Evolutionary conservation across 2,329 filamentous ascomycete species (phyloP).

Genomic region (Claviceps sp.): DNA sequence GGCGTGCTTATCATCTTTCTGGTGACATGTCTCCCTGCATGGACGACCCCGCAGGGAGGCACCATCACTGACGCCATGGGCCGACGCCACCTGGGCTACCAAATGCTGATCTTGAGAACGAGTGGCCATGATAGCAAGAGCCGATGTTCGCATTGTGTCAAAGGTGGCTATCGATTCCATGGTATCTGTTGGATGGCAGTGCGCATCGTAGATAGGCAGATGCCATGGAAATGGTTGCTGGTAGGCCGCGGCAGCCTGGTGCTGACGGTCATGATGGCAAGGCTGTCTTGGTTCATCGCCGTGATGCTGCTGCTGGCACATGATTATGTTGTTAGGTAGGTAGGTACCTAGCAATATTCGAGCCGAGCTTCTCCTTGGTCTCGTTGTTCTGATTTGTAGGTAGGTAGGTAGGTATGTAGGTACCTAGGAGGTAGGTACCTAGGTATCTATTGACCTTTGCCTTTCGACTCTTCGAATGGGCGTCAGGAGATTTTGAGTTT

Average conservation of each 20-base stretch:
- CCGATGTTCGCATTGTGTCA: conserved; percentile 49
- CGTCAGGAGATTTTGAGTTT: neutral
- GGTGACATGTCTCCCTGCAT: neutral
- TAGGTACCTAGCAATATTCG: neutral
- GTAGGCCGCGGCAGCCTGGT: neutral
- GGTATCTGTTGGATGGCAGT: conserved; percentile 75
- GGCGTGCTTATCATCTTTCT: neutral
- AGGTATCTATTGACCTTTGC: neutral
- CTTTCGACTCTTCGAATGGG: neutral
- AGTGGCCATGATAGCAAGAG: conserved; percentile 65
- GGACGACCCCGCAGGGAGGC: conserved; percentile 1
- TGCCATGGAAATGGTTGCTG: conserved; percentile 48
- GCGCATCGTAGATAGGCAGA: conserved; percentile 59
- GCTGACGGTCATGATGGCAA: neutral
- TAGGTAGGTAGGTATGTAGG: too few species aligned
- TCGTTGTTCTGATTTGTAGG: neutral
- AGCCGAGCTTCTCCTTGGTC: neutral
- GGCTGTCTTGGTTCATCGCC: neutral
- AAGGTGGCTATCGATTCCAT: conserved; percentile 48
- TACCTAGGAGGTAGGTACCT: too few species aligned
- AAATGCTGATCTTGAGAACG: conserved; percentile 62
- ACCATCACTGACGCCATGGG: conserved; percentile 32
- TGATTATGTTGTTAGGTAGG: neutral
- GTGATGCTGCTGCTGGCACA: conserved; percentile 2
- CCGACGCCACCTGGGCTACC: conserved; percentile 46